Evolutionary conservation across 1,284 basidiomycete species (phyloP).

Genomic region (Ganoderma sinense): DNA sequence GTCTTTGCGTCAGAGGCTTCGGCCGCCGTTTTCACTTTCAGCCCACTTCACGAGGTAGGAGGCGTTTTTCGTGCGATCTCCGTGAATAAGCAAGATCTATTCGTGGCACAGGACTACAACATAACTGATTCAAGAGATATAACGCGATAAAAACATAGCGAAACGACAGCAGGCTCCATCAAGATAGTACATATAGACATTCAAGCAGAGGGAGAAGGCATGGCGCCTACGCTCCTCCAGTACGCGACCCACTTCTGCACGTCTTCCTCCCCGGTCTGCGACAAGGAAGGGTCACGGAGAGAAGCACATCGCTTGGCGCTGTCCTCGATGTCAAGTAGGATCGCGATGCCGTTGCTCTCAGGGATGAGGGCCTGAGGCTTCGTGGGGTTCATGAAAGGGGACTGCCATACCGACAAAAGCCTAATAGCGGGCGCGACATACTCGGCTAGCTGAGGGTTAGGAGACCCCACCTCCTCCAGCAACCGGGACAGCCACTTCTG

Average conservation of each 20-base stretch:
- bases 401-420: background rate
- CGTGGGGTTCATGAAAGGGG: background rate
- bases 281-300: background rate
- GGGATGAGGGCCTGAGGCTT: background rate
- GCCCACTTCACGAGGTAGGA: too few species aligned
- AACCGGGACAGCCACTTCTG: background rate
- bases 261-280: background rate
- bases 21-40: too few species aligned
- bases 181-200: background rate
- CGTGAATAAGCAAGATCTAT: background rate
- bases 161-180: too few species aligned
- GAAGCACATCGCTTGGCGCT: background rate
- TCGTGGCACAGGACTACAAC: background rate
- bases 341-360: conserved; percentile 1
- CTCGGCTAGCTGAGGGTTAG: background rate
- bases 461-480: background rate
- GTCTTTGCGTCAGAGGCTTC: too few species aligned
- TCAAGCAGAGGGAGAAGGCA: background rate
- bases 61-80: too few species aligned
- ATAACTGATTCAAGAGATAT: background rate
- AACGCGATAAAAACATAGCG: background rate
- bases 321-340: background rate
- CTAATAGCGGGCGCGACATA: background rate
- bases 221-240: background rate
- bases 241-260: background rate